Evolutionary conservation across 2,329 filamentous ascomycete species (phyloP).

Genomic region (Akanthomyces dipterigenus): DNA sequence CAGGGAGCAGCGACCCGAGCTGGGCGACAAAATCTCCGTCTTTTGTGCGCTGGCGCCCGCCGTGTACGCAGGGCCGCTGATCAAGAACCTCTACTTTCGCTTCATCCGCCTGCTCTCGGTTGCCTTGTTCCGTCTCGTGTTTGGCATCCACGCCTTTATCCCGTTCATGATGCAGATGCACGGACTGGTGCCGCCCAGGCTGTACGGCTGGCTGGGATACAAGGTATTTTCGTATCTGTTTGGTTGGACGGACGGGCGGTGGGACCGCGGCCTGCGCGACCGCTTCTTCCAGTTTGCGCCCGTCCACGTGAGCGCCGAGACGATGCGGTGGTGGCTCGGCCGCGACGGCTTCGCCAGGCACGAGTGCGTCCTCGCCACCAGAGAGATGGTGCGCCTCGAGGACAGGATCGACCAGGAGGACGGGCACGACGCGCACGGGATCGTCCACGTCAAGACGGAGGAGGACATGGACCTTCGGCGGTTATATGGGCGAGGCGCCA

Average conservation of each 20-base stretch:
- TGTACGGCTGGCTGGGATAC: constrained; percentile 82
- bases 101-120: constrained; percentile 81
- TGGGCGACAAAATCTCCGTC: constrained; percentile 75
- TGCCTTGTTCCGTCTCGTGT: constrained; percentile 68
- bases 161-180: constrained; percentile 90
- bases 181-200: constrained; percentile 49
- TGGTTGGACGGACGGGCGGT: constrained; percentile 75
- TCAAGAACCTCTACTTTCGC: constrained; percentile 83
- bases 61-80: constrained; percentile 79
- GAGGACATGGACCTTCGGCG: constrained; percentile 27
- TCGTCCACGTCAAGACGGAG: constrained; percentile 15
- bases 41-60: constrained; percentile 90
- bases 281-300: constrained; percentile 91
- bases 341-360: constrained; percentile 72
- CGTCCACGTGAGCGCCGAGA: constrained; percentile 82
- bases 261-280: constrained; percentile 72
- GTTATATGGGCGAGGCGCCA: constrained; percentile 40
- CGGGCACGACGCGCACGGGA: constrained; percentile 12
- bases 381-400: constrained; percentile 58
- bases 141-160: constrained; percentile 90
- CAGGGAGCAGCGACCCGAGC: constrained; percentile 80
- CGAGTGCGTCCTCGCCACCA: constrained; percentile 78
- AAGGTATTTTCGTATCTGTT: constrained; percentile 86
- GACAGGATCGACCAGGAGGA: constrained; percentile 51
- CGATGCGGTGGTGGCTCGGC: constrained; percentile 94